Base-by-base conservation (phyloP, 2,329 filamentous ascomycete species). In the Ceratocystis eucalypticola region DNA sequence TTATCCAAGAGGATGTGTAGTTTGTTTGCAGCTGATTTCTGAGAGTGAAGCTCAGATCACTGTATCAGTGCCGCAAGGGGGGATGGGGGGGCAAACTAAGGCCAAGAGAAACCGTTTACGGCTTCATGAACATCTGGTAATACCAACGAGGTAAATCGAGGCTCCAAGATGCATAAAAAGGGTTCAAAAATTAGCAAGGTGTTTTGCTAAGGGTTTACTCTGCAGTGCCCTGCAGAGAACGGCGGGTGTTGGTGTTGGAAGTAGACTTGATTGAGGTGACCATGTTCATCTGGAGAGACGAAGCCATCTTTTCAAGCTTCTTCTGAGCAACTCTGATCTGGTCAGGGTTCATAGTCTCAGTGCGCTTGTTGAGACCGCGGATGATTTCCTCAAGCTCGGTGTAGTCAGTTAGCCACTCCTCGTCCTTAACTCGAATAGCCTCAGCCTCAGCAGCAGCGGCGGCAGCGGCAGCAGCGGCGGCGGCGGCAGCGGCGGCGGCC, bases 361-460 rank as follows among this genome's bases (percentile, higher is more conserved):
- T 78, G 17, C 81, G 81, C 71, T 79, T 78, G 70, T 71, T 73
- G 68, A 82, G 78, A 61, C 75, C 76, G 64, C 77, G 75, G 57
- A 86, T 77, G 50, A 88, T 82, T 68, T 79, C 79, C 70, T 87
- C 81, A 62, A 90, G 80, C 46, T 80, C 80, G 72, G 80, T 81
- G 74, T 83, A 86, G 75, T 87, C 84, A 69, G 85, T 81, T 71
- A 82, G 76, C 82, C 82, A 85, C 71, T 82, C 77, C 45, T 62
- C 66, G 22, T 68, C 66, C 68, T 75, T 74, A 59, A 74, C 71
- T 15, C 73, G 68, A 50, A 70, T 65, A 71, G 73, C 72, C 46
- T 62, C 64, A 4, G 45, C 62, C 30, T 61, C 67, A 6, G 61
- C 65, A 5, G 73, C 72, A 7, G 53, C 66, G 2, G 45, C 62